Conservation (phyloP, 2,329 filamentous ascomycete species). For the Colletotrichum liriopes region DNA sequence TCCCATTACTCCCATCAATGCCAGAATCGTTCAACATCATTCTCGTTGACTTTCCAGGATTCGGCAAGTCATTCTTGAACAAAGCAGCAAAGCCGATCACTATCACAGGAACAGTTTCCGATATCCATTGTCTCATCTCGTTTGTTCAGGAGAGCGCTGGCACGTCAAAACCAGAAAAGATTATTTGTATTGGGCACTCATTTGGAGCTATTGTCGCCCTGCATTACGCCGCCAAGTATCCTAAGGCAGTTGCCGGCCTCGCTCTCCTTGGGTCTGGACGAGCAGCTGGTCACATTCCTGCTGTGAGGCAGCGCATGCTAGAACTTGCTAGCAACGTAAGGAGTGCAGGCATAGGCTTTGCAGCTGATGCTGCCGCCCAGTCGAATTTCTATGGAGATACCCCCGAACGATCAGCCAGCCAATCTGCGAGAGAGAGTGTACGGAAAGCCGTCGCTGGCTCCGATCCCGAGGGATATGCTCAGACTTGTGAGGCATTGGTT, state of each 20-base stretch:
- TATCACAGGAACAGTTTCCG: conserved; percentile 48
- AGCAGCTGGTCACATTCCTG: conserved; percentile 49
- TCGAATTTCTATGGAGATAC: conserved; percentile 49
- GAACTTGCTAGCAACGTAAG: conserved; percentile 48
- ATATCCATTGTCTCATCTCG: conserved; percentile 47
- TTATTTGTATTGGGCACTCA: conserved; percentile 54
- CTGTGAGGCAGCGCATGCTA: conserved; percentile 51
- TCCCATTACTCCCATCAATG: conserved; percentile 44
- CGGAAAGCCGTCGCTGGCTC: conserved; percentile 50
- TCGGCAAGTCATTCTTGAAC: conserved; percentile 46
- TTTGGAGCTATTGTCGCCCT: conserved; percentile 55
- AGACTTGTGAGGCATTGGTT: conserved; percentile 51
- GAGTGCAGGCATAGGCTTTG: conserved; percentile 48
- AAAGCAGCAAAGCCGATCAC: conserved; percentile 39
- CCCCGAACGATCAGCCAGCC: conserved; percentile 44
- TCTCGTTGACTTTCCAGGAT: conserved; percentile 50
- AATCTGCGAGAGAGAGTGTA: conserved; percentile 44
- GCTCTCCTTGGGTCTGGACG: conserved; percentile 52
- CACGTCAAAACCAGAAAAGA: neutral
- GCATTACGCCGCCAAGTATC: conserved; percentile 52
- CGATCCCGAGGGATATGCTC: conserved; percentile 51
- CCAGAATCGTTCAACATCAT: conserved; percentile 43
- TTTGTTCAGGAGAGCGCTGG: conserved; percentile 38
- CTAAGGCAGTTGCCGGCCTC: conserved; percentile 48
- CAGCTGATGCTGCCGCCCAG: conserved; percentile 48